Percentiles rank a stretch among this genome's conserved stretches.
phyloP scores from a whole-genome alignment of 768 basidiomycete species.

The Tricholoma flavovirens region DNA sequence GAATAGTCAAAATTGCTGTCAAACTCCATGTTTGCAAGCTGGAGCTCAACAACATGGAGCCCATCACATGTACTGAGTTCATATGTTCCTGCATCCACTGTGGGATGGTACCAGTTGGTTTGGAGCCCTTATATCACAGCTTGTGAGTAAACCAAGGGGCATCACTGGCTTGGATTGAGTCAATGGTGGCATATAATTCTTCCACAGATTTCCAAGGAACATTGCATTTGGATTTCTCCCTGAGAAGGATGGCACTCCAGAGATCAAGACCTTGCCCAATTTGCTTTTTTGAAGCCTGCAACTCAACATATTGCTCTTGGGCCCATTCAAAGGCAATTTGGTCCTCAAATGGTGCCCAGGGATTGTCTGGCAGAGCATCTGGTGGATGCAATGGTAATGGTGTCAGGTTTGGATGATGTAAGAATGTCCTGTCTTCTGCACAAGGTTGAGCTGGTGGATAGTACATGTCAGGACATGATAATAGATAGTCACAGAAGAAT shows the following conservation, averaged over 20 bases:
- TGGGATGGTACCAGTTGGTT: background rate
- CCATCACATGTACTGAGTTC: background rate
- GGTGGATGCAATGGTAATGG: background rate
- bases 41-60: background rate
- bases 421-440: background rate
- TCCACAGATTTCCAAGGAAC: background rate
- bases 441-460: background rate
- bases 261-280: background rate
- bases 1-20: background rate
- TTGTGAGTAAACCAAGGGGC: background rate
- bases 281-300: background rate
- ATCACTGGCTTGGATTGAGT: background rate
- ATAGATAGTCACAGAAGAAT: background rate
- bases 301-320: background rate
- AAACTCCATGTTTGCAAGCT: background rate
- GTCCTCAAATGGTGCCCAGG: background rate
- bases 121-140: background rate
- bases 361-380: background rate
- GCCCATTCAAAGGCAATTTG: background rate
- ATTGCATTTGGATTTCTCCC: background rate
- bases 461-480: background rate
- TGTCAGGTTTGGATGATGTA: background rate
- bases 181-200: background rate
- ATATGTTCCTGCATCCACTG: background rate
- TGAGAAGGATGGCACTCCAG: background rate